These are phyloP conservation scores for Fusarium begoniae DNA, from an alignment of 2,329 filamentous ascomycete species.

Conservation along the genomic window DNA sequence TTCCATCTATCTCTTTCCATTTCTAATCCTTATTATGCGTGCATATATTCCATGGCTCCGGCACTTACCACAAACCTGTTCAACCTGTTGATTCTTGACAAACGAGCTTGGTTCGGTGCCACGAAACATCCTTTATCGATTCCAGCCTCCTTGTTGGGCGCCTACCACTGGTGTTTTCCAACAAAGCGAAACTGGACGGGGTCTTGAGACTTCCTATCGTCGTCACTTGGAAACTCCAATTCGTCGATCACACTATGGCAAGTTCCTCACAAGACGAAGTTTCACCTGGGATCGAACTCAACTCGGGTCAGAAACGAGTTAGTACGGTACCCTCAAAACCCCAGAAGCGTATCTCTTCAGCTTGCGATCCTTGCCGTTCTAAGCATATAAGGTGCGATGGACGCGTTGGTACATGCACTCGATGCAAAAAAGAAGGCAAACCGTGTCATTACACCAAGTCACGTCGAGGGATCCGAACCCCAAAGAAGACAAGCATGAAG, in stretches of 20 bases:
- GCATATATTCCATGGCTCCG: not conserved
- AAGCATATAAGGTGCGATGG: constrained; percentile 39
- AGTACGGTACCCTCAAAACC: constrained; percentile 22
- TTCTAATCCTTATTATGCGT: not conserved
- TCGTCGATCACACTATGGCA: constrained; percentile 25
- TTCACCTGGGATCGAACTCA: not conserved
- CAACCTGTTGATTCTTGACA: constrained; percentile 10
- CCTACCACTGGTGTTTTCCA: not conserved
- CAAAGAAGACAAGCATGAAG: constrained; percentile 23
- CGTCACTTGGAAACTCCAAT: not conserved
- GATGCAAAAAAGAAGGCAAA: constrained; percentile 28
- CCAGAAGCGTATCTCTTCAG: constrained; percentile 31
- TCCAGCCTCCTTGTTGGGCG: not conserved
- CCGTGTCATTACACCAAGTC: constrained; percentile 31
- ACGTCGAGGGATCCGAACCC: constrained; percentile 31
- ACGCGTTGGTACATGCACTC: constrained; percentile 11
- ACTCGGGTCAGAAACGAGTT: constrained; percentile 9
- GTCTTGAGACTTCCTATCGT: not conserved
- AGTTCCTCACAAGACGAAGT: constrained; percentile 1
- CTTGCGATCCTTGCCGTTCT: constrained; percentile 34
- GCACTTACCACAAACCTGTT: constrained; percentile 1
- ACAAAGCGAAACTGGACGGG: not conserved
- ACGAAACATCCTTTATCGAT: constrained; percentile 1
- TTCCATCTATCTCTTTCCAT: not conserved
- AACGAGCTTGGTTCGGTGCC: constrained; percentile 3